Conservation (phyloP, 2,329 filamentous ascomycete genomes). For the Fusarium napiforme region DNA sequence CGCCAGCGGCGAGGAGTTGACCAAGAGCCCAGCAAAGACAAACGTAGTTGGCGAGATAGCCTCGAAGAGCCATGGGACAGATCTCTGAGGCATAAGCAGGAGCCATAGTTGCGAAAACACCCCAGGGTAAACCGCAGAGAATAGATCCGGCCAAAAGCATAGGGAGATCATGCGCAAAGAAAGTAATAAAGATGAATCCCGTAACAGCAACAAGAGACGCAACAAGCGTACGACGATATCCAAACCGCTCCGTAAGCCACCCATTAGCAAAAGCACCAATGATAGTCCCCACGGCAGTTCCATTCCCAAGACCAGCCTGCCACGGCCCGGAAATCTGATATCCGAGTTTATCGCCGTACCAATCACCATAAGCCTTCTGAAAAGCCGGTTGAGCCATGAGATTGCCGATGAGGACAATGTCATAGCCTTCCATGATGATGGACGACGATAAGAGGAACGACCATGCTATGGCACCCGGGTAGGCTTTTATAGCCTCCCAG, state of each 20-base stretch:
- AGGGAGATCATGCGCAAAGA: conserved; percentile 50
- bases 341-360: conserved; percentile 35
- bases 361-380: conserved; percentile 34
- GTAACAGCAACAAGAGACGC: conserved; percentile 54
- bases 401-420: conserved; percentile 33
- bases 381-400: conserved; percentile 41
- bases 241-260: conserved; percentile 31
- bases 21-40: conserved; percentile 58
- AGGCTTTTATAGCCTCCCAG: conserved; percentile 14
- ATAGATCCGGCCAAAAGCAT: conserved; percentile 58
- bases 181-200: conserved; percentile 47
- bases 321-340: conserved; percentile 35
- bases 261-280: conserved; percentile 41
- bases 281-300: conserved; percentile 29
- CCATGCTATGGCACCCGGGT: conserved; percentile 35
- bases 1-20: conserved; percentile 52
- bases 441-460: conserved; percentile 36
- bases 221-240: conserved; percentile 58
- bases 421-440: conserved; percentile 44
- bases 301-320: conserved; percentile 15
- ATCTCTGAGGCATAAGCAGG: conserved; percentile 59
- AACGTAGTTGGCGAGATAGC: conserved; percentile 55
- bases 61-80: conserved; percentile 54
- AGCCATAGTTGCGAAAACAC: conserved; percentile 56
- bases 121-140: conserved; percentile 57